Conservation (phyloP, 345 rosid genomes). For the Microcos paniculata region DNA sequence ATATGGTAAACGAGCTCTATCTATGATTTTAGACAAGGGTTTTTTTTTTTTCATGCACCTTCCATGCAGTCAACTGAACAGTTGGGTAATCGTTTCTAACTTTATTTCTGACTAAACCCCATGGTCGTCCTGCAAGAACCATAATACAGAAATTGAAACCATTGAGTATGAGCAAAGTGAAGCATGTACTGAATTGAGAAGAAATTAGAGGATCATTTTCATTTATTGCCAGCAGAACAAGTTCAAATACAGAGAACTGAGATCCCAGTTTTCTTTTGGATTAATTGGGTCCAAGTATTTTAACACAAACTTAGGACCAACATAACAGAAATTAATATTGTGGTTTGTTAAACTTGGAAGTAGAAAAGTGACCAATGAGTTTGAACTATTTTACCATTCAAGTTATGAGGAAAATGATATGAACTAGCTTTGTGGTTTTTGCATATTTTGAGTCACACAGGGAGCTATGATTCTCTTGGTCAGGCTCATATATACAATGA, state of each 20-base stretch:
- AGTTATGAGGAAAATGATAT: background rate
- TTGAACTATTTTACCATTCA: background rate
- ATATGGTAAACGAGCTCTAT: background rate
- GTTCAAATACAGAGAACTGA: background rate
- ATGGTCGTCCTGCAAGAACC: slow-evolving; percentile 63
- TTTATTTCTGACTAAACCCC: slow-evolving; percentile 65
- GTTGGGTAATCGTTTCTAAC: slow-evolving; percentile 63
- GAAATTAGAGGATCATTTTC: background rate
- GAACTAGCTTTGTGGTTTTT: background rate
- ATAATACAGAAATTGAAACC: background rate
- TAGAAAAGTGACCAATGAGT: background rate
- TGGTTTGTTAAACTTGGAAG: background rate
- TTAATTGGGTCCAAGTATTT: background rate
- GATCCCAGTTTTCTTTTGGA: background rate
- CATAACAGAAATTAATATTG: background rate
- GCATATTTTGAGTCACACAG: background rate
- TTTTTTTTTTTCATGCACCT: slow-evolving; percentile 34
- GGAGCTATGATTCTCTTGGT: background rate
- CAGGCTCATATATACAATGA: background rate
- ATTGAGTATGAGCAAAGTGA: background rate
- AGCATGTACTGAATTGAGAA: background rate
- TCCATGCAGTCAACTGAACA: slow-evolving; percentile 86
- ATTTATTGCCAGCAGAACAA: background rate
- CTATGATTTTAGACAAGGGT: background rate
- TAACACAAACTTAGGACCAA: background rate